A percentile compares a stretch with the other conserved stretches of the same genome.
These are phyloP conservation scores for Cercospora berteroae DNA, from an alignment of 2,329 filamentous ascomycete genomes.

Conservation along the genomic window DNA sequence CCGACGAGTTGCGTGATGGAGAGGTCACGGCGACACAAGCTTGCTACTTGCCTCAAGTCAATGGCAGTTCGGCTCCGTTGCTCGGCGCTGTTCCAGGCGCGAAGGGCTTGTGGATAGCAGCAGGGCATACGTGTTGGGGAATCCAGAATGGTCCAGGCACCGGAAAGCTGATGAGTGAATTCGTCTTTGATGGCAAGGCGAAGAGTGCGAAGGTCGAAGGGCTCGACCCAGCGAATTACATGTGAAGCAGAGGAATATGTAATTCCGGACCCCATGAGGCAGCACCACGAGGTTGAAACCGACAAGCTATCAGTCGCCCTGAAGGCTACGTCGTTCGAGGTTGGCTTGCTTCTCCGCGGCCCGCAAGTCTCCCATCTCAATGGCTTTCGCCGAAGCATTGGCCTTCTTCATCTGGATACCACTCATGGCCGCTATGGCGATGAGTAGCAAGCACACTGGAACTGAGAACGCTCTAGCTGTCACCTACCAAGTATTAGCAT, in stretches of 20 bases:
- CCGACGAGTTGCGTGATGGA: slow-evolving; percentile 46
- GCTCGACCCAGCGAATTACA: slow-evolving; percentile 41
- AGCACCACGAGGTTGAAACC: neutral
- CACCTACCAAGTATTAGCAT: neutral
- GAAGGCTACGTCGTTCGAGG: neutral
- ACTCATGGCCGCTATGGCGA: neutral
- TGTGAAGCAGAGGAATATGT: neutral
- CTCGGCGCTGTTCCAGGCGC: slow-evolving; percentile 68
- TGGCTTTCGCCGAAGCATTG: neutral
- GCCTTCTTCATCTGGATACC: neutral
- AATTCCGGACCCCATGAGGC: neutral
- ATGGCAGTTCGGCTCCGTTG: slow-evolving; percentile 63
- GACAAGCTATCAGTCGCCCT: neutral
- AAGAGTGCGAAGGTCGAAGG: slow-evolving; percentile 45
- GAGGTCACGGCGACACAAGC: slow-evolving; percentile 74
- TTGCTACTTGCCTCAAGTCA: slow-evolving; percentile 84
- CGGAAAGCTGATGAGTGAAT: slow-evolving; percentile 47
- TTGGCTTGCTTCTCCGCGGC: neutral
- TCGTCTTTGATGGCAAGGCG: slow-evolving; percentile 46
- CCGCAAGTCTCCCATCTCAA: neutral
- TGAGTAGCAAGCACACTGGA: neutral
- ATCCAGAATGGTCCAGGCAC: slow-evolving; percentile 94
- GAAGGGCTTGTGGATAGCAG: slow-evolving; percentile 74
- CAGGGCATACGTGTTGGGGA: slow-evolving; percentile 96
- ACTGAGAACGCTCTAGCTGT: neutral